Evolutionary conservation across 2,329 filamentous ascomycete species (phyloP).

Genomic region (Didymella arachidicola): DNA sequence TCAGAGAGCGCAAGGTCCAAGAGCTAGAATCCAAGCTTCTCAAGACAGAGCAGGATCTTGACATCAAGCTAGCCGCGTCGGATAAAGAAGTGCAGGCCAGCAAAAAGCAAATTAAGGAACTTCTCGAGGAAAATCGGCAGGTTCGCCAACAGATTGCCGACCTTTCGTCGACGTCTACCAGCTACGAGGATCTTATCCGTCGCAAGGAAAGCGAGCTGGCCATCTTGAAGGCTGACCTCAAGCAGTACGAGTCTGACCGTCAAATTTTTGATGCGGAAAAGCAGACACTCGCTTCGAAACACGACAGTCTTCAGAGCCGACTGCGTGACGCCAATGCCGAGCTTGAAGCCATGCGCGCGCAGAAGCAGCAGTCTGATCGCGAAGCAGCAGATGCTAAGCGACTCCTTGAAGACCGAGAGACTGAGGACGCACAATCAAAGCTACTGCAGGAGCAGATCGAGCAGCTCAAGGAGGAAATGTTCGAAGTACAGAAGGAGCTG

Average conservation of each 20-base stretch:
- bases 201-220: slow-evolving; percentile 93
- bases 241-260: slow-evolving; percentile 82
- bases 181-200: slow-evolving; percentile 92
- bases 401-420: slow-evolving; percentile 85
- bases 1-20: slow-evolving; percentile 89
- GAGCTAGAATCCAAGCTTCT: slow-evolving; percentile 87
- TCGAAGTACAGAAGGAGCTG: slow-evolving; percentile 84
- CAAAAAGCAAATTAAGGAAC: slow-evolving; percentile 76
- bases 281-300: slow-evolving; percentile 72
- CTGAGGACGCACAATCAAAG: slow-evolving; percentile 87
- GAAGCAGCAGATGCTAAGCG: slow-evolving; percentile 89
- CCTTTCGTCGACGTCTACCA: slow-evolving; percentile 88
- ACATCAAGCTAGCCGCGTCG: slow-evolving; percentile 79
- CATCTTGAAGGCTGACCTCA: slow-evolving; percentile 83
- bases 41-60: slow-evolving; percentile 85
- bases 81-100: slow-evolving; percentile 80
- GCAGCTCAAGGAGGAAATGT: slow-evolving; percentile 85
- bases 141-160: slow-evolving; percentile 86
- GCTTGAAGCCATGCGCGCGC: slow-evolving; percentile 82
- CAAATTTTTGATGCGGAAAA: slow-evolving; percentile 81
- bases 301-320: slow-evolving; percentile 77
- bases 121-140: slow-evolving; percentile 80
- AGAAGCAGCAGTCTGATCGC: slow-evolving; percentile 82
- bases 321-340: slow-evolving; percentile 88
- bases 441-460: slow-evolving; percentile 87